Base-by-base conservation (phyloP, 371 early-diverging fungal genomes). In the Mortierella sp. region DNA sequence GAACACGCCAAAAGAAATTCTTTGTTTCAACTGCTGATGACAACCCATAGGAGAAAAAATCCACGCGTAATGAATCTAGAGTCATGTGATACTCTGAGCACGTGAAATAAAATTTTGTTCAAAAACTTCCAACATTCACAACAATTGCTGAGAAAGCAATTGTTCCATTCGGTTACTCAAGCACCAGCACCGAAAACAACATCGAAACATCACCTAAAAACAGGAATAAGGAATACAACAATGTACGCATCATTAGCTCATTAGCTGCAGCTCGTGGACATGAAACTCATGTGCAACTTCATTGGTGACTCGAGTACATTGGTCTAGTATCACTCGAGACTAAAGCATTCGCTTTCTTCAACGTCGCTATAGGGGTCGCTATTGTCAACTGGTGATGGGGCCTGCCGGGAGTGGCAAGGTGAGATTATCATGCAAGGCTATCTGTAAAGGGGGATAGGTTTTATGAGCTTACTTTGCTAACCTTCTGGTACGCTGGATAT, bases 371-470 rank as follows among this genome's bases (percentile, higher is more conserved):
- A 83, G 85, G 97, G 97, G 97, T 64, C 92, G 94, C 58, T 90
- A 94, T 65, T 95, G 95, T 81, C 97, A 98, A 86, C 90, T 98
- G n/a, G 98, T 98, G 51, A 97, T 98, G 96, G 99, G 99, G 18
- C 98, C 98, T 35, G 98, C 98, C 18, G 98, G 98, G 47, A 92
- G 93, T 83, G 98, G 98, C 77, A 97, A 97, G 91, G 94, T 94
- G 86, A 76, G 47, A 47, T 24, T 40, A 20, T 6, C n/a, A 20
- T 49, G 20, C 3, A 6, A 6, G 39, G 37, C 4, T 45, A 28
- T 28, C 28, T n/a, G 12, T 51, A 32, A 22, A 37, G 2, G 20
- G 24, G 12, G 18, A 14, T 22, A 39, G 16, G 20, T 3, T 14
- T 28, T 57, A 55, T 8, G 20, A 37, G 6, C 49, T 57, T 20